Evolutionary conservation across 2,329 filamentous ascomycete genomes (phyloP).

Genomic region (Xylaria hypoxylon): DNA sequence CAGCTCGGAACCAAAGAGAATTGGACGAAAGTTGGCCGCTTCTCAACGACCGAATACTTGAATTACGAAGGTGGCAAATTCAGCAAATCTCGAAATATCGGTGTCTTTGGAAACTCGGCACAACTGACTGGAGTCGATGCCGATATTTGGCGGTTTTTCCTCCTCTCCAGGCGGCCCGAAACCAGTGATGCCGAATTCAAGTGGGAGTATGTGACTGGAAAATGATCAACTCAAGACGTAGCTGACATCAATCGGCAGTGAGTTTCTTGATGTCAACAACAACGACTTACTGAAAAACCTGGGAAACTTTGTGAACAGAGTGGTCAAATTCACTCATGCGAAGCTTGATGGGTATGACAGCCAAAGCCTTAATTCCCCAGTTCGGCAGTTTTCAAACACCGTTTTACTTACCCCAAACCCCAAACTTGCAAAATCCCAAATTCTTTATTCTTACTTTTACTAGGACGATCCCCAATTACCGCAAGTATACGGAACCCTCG

Average conservation of each 20-base stretch:
- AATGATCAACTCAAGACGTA: constrained; percentile 46
- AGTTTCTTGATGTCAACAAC: constrained; percentile 88
- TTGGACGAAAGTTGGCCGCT: constrained; percentile 90
- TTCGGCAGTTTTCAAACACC: no score
- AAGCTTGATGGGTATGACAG: constrained; percentile 63
- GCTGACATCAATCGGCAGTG: constrained; percentile 43
- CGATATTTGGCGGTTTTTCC: constrained; percentile 94
- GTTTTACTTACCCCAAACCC: no score
- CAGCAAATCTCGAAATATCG: constrained; percentile 77
- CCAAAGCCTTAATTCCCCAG: no score
- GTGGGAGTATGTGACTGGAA: constrained; percentile 66
- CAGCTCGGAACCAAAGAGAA: constrained; percentile 85
- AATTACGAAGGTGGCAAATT: constrained; percentile 74
- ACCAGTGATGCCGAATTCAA: constrained; percentile 89
- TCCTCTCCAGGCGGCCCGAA: constrained; percentile 87
- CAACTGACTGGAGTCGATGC: constrained; percentile 85
- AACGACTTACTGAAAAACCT: constrained; percentile 84
- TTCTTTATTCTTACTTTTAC: constrained; percentile 37
- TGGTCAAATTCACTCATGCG: constrained; percentile 71
- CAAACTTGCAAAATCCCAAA: no score
- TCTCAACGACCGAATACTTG: constrained; percentile 86
- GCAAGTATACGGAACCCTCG: constrained; percentile 52
- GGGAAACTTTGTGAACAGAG: constrained; percentile 66
- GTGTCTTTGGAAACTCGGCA: constrained; percentile 88
- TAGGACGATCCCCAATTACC: constrained; percentile 65